Base-by-base conservation (phyloP, 1,139 yeast genomes). In the Sugiyamaella japonica region DNA sequence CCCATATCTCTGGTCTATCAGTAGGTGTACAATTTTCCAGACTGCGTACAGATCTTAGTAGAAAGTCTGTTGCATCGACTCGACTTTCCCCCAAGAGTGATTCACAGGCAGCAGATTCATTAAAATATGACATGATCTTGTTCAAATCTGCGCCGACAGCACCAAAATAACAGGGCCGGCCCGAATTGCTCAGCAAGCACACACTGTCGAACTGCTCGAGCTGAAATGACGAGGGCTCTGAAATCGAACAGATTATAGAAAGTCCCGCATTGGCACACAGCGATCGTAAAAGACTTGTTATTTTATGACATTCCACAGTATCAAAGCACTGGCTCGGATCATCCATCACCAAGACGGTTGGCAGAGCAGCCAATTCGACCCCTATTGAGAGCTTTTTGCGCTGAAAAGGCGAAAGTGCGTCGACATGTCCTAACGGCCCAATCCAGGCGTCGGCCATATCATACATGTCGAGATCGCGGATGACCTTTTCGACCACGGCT, bases 351-450 rank as follows among this genome's bases (percentile, higher is more conserved):
- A 81, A 70, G 56, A 81, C 63, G 52, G 79, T 71, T 7, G 84
- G 84, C 61, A 76, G 79, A 32, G 84, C 81, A 29, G 78, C 84
- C 53, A 81, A 70, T 63, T 81, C 85, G 52, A 80, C 84, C 66
- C 83, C 89, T 70, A 84, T 83, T 20, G 87, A 80, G 59, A 83
- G 70, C 66, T 82, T 81, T 73, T 83, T 83, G 64, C 86, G 74
- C 68, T 83, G 86, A 65, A 83, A 86, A 48, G 82, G 86, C 64
- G 81, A 81, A 54, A 83, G 74, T 60, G 86, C 87, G 61, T 77
- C 73, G 53, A 28, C 37, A 17, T 32, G 45, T 17, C 84, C 84
- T 44, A 75, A 69, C 51, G 70, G 70, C 63, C 86, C 87, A 56
- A 82, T 81, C 55, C 80, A 70, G 17, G 86, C 85, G 61, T 83